These are phyloP conservation scores for Rhodotorula sp. DNA, from an alignment of 1,284 basidiomycete genomes.

Conservation along the genomic window DNA sequence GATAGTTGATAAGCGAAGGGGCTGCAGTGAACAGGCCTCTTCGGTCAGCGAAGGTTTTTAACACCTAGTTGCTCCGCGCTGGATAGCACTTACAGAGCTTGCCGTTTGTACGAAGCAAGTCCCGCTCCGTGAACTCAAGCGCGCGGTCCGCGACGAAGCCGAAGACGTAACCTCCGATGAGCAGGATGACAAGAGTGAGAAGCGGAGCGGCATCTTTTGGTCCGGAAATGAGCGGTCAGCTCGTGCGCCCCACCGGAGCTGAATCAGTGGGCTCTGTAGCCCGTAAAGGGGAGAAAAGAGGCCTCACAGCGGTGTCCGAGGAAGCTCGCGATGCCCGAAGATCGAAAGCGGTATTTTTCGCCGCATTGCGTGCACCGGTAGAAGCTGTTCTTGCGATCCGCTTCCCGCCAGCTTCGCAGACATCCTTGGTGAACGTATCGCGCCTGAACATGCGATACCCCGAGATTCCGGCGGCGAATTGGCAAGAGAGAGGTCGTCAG, in stretches of 20 bases:
- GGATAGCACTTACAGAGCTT: too few relatives aligned
- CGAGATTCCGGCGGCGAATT: too few relatives aligned
- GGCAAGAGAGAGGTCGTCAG: too few relatives aligned
- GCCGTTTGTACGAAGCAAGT: background rate
- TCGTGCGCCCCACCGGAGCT: too few relatives aligned
- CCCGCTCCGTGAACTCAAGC: background rate
- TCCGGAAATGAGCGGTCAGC: too few relatives aligned
- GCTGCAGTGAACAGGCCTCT: background rate
- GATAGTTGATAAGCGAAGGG: background rate
- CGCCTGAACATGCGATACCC: background rate
- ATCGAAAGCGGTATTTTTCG: background rate
- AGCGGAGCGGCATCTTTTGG: background rate
- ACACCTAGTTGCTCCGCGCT: too few relatives aligned
- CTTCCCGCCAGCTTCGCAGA: background rate
- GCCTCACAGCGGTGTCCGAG: background rate
- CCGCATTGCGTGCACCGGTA: constrained; percentile 6
- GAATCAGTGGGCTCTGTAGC: too few relatives aligned
- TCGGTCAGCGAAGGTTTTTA: too few relatives aligned
- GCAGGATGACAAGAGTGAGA: background rate
- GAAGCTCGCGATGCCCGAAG: background rate
- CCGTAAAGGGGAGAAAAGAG: too few relatives aligned
- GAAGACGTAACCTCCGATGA: background rate
- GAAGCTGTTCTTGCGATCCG: constrained; percentile 6
- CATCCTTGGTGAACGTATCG: constrained; percentile 6
- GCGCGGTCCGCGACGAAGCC: background rate